Evolutionary conservation across 2,329 filamentous ascomycete species (phyloP).

Genomic region (Paecilomyces sp.): DNA sequence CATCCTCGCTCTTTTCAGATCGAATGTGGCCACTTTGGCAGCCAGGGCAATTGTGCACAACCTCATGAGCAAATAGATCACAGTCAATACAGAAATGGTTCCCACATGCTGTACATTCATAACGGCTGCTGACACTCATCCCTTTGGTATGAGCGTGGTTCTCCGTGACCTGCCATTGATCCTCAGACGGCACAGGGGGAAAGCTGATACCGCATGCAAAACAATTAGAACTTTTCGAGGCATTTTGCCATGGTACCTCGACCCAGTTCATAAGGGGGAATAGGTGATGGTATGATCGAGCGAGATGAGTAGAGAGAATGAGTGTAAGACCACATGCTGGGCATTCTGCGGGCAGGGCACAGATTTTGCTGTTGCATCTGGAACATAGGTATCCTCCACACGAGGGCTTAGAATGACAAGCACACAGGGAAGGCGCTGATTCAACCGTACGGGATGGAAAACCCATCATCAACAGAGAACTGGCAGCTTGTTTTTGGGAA

Average conservation of each 20-base stretch:
- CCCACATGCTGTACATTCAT: constrained; percentile 79
- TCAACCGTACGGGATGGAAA: constrained; percentile 84
- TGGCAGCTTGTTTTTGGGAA: constrained; percentile 44
- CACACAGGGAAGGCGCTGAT: constrained; percentile 67
- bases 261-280: constrained; percentile 87
- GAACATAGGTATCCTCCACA: constrained; percentile 87
- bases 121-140: constrained; percentile 78
- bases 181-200: constrained; percentile 42
- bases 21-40: constrained; percentile 51
- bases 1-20: neutral
- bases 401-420: constrained; percentile 77
- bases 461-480: constrained; percentile 85
- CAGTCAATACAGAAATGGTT: constrained; percentile 98
- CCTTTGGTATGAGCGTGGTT: constrained; percentile 44
- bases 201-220: constrained; percentile 72
- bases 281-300: constrained; percentile 86
- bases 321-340: constrained; percentile 86
- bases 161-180: constrained; percentile 27
- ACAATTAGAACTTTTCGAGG: constrained; percentile 57
- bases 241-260: constrained; percentile 77
- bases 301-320: constrained; percentile 87
- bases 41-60: constrained; percentile 91
- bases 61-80: constrained; percentile 89
- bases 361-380: constrained; percentile 81
- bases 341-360: constrained; percentile 81